A percentile compares a stretch with the other conserved stretches of the same genome.
These are phyloP conservation scores for Candida pseudoviswanathii DNA, from an alignment of 1,139 yeast species.

Conservation along the genomic window DNA sequence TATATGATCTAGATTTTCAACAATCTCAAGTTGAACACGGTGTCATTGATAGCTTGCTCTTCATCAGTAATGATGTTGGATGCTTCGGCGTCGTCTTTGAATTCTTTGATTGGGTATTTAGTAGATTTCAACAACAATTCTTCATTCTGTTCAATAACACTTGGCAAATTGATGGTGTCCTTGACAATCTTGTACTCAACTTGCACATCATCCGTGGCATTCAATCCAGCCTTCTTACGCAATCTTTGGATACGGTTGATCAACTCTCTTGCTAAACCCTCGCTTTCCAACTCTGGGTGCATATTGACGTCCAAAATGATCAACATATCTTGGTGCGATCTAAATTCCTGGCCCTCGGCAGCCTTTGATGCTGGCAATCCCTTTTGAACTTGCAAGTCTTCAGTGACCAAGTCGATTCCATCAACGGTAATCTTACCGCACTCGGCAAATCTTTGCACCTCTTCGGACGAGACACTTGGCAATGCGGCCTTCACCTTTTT, in stretches of 20 bases:
- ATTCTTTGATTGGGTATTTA: slow-evolving; percentile 57
- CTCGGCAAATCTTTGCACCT: slow-evolving; percentile 74
- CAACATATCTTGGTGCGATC: slow-evolving; percentile 87
- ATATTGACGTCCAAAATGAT: slow-evolving; percentile 86
- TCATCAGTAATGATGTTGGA: slow-evolving; percentile 75
- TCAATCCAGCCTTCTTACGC: slow-evolving; percentile 94
- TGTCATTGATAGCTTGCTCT: slow-evolving; percentile 87
- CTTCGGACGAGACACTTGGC: slow-evolving; percentile 76
- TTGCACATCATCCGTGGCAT: slow-evolving; percentile 91
- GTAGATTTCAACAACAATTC: slow-evolving; percentile 78
- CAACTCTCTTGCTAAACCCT: slow-evolving; percentile 95
- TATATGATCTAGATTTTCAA: slow-evolving; percentile 50
- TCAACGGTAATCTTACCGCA: slow-evolving; percentile 81
- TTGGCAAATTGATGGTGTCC: slow-evolving; percentile 70
- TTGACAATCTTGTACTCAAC: slow-evolving; percentile 76
- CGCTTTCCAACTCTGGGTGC: slow-evolving; percentile 86
- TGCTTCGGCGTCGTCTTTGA: slow-evolving; percentile 36
- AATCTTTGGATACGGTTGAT: slow-evolving; percentile 96
- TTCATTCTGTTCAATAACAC: slow-evolving; percentile 63
- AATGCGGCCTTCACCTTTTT: slow-evolving; percentile 93
- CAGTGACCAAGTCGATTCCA: slow-evolving; percentile 82
- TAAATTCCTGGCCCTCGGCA: slow-evolving; percentile 75
- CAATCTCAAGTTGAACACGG: slow-evolving; percentile 78
- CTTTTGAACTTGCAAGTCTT: slow-evolving; percentile 88
- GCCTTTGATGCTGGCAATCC: slow-evolving; percentile 69